Evolutionary conservation across 2,329 filamentous ascomycete genomes (phyloP).

Genomic region (Blumeria graminis): DNA sequence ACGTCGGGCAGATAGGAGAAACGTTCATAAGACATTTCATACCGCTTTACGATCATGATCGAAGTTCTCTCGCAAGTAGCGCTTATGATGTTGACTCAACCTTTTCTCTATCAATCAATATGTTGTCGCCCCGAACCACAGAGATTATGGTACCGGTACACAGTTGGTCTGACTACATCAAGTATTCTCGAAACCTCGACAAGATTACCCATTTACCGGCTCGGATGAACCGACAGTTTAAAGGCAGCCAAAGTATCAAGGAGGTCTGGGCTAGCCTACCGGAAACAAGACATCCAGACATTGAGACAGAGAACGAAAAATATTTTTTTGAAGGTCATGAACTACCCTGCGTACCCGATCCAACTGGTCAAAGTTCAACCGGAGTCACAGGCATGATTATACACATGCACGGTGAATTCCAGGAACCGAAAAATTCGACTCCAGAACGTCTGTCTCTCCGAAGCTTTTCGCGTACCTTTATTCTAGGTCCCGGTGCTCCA

Average conservation of each 20-base stretch:
- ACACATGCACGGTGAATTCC: constrained; percentile 62
- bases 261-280: constrained; percentile 49
- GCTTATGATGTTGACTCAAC: constrained; percentile 56
- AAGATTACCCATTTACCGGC: constrained; percentile 37
- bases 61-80: constrained; percentile 32
- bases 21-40: constrained; percentile 56
- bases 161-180: constrained; percentile 53
- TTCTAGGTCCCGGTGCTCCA: constrained; percentile 50
- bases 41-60: constrained; percentile 46
- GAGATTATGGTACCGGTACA: constrained; percentile 20
- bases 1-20: constrained; percentile 50
- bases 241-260: constrained; percentile 38
- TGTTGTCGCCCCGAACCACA: constrained; percentile 26
- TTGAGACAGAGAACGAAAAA: constrained; percentile 39
- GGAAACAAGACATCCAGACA: constrained; percentile 47
- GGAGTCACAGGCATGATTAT: constrained; percentile 61
- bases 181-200: constrained; percentile 52
- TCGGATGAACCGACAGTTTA: constrained; percentile 39
- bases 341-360: constrained; percentile 46
- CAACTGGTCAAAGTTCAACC: constrained; percentile 31
- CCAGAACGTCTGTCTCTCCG: constrained; percentile 33
- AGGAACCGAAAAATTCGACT: constrained; percentile 38
- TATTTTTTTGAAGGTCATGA: constrained; percentile 69
- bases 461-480: constrained; percentile 61
- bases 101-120: constrained; percentile 56